These are phyloP conservation scores for Aureobasidium sp. DNA, from an alignment of 2,329 filamentous ascomycete genomes.

Conservation along the genomic window DNA sequence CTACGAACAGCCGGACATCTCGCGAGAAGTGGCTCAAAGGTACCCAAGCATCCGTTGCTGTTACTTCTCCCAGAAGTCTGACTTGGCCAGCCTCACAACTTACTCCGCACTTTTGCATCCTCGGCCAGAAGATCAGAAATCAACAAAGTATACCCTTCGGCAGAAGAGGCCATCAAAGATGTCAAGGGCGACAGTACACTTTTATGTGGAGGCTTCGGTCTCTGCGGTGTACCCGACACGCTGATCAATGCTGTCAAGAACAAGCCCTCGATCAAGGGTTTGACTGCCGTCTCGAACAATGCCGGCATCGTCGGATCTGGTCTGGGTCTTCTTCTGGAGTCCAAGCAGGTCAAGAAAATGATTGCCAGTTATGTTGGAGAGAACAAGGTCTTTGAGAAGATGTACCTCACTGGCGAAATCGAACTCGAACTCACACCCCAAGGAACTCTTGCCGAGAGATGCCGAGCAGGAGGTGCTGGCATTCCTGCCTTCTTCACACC, in stretches of 20 bases:
- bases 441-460: slow-evolving; percentile 65
- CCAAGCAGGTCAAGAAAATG: slow-evolving; percentile 64
- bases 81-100: slow-evolving; percentile 19
- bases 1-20: slow-evolving; percentile 22
- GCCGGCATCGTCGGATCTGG: slow-evolving; percentile 65
- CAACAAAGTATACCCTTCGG: slow-evolving; percentile 35
- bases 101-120: slow-evolving; percentile 23
- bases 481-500: slow-evolving; percentile 78
- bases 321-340: slow-evolving; percentile 59
- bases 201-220: slow-evolving; percentile 73
- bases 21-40: slow-evolving; percentile 20
- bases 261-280: slow-evolving; percentile 46
- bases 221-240: slow-evolving; percentile 69
- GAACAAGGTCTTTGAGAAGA: slow-evolving; percentile 68
- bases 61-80: background rate
- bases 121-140: slow-evolving; percentile 22
- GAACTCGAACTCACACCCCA: slow-evolving; percentile 71
- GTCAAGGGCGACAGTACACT: slow-evolving; percentile 63
- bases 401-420: slow-evolving; percentile 67
- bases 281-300: slow-evolving; percentile 77
- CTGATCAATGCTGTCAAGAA: slow-evolving; percentile 63
- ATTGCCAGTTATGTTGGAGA: slow-evolving; percentile 70
- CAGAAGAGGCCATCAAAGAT: slow-evolving; percentile 63
- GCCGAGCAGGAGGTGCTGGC: slow-evolving; percentile 65
- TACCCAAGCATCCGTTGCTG: background rate